Evolutionary conservation across 176 grass and related monocot genomes (phyloP), one percentile per base, ranked within the genome.

Genomic region (Hyparrhenia diplandra): DNA sequence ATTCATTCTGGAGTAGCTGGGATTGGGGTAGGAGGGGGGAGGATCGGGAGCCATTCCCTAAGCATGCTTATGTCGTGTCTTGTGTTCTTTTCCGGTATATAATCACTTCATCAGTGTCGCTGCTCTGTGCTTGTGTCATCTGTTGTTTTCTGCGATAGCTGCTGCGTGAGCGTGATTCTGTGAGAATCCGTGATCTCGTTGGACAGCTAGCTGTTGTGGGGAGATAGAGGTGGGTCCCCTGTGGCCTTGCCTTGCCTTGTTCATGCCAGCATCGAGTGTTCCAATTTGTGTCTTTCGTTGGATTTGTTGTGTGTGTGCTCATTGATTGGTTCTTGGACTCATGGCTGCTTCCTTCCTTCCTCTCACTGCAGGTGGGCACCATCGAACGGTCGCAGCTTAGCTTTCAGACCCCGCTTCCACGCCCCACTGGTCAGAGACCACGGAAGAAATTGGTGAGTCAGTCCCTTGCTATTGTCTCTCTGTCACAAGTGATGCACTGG

Each of bases 361-460:
- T n/a, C n/a, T 85, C 12, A 5, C 71, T 67, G 80, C 81, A 93
- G 91, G 81, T 80, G 71, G 71, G 36, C 40, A 57, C 69, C 80
- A 68, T 24, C 47, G 46, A 47, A 35, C 80, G 71, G 45, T 70
- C 64, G 1, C 90, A 73, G 16, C 24, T 83, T 84, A 64, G 79
- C 80, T 74, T 76, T 20, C 36, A 40, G 25, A 79, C 62, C 58
- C 86, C 90, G 3, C 65, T 68, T 25, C 27, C 79, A 10, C 35
- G 23, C 52, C 27, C 80, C 20, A 27, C 31, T 0, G 80, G 83
- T 0, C 90, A 86, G 80, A 84, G 83, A 31, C 46, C 81, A 4
- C 81, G 76, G 8, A 92, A 92, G 80, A 92, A 92, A 69, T 45
- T 89, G 84, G 90, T 92, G 63, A 91, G 78, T n/a, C n/a, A 91